phyloP scores from a whole-genome alignment of 192 early-diverging fungal genomes.

The Backusella psychrophila region DNA sequence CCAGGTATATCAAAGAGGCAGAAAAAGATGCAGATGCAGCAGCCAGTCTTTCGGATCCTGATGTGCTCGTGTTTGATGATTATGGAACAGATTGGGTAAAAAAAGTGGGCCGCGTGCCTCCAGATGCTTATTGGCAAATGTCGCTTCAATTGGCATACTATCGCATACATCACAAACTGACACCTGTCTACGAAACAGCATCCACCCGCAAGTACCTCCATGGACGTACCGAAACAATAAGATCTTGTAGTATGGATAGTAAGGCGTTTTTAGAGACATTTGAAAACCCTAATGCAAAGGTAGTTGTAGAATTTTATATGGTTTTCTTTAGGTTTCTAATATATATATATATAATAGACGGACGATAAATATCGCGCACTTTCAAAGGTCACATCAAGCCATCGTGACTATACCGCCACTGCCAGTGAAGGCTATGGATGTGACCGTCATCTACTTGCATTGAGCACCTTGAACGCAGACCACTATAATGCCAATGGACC shows the following conservation, averaged over 20 bases:
- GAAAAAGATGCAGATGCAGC: constrained; percentile 46
- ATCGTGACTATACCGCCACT: constrained; percentile 63
- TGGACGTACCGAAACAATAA: constrained; percentile 86
- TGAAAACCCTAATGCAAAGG: constrained; percentile 38
- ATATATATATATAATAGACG: constrained; percentile 22
- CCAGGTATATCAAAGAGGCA: constrained; percentile 37
- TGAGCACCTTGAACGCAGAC: constrained; percentile 54
- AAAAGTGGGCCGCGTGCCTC: constrained; percentile 58
- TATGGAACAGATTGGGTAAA: constrained; percentile 82
- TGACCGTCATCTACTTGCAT: constrained; percentile 83
- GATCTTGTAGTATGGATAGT: constrained; percentile 71
- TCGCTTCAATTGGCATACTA: constrained; percentile 82
- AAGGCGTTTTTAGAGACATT: constrained; percentile 69
- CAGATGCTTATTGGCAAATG: constrained; percentile 90
- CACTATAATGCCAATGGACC: constrained; percentile 18
- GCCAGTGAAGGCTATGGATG: constrained; percentile 76
- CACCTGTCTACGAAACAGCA: constrained; percentile 84
- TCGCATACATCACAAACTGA: constrained; percentile 60
- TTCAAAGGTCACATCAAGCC: constrained; percentile 61
- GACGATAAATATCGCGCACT: constrained; percentile 59
- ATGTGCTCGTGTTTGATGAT: constrained; percentile 60
- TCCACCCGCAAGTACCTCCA: constrained; percentile 76
- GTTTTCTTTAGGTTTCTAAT: not conserved
- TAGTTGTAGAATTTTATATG: too few relatives aligned
- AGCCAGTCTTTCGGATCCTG: constrained; percentile 60